Evolutionary conservation across 176 grass and related monocot species (phyloP), one percentile per base, ranked within the genome.

Genomic region (Carex myosuroides): DNA sequence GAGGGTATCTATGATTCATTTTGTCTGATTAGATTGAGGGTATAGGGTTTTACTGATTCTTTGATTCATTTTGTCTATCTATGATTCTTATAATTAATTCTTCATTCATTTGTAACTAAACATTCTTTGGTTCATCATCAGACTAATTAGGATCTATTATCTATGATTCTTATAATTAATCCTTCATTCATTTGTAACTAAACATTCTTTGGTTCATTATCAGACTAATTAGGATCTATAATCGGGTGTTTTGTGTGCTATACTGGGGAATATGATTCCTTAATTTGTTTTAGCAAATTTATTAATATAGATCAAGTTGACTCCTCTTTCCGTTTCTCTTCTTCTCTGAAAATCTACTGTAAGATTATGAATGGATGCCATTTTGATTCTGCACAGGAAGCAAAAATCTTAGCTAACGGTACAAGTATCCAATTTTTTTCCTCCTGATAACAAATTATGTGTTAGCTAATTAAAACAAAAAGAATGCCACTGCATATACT

Each of bases 31-130:
- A 67, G 59, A 46, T 75, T 54, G 46, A 13, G 33, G 64, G 11
- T 75, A 44, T 7, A 73, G 42, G 70, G 29, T 16, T 67, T 74
- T 74, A 12, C 44, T 52, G 70, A 74, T 74, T 53, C 70, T 74
- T 74, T 74, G 42, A 57, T 78, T 78, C 52, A 57, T 57, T 71
- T 46, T 71, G 33, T 70, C 35, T 70, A 48, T 48, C 2, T 71
- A 60, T 67, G 62, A 72, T 83, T 85, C 69, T 67, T 84, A 46
- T 56, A 17, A 56, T 78, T 56, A 17, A 56, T 78, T 78, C 73
- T 56, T 77, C 30, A 79, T 88, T 94, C 81, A 62, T 88, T 63
- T 92, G 56, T 90, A 94, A 20, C 79, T 77, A 76, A 32, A 79
- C 4, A 46, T 70, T 87, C 83, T 86, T 79, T 46, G 60, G 21